A percentile compares a stretch with the other conserved stretches of the same genome.
phyloP scores from a whole-genome alignment of 805 yeast genomes.

The Saccharomycopsis javanensis region DNA sequence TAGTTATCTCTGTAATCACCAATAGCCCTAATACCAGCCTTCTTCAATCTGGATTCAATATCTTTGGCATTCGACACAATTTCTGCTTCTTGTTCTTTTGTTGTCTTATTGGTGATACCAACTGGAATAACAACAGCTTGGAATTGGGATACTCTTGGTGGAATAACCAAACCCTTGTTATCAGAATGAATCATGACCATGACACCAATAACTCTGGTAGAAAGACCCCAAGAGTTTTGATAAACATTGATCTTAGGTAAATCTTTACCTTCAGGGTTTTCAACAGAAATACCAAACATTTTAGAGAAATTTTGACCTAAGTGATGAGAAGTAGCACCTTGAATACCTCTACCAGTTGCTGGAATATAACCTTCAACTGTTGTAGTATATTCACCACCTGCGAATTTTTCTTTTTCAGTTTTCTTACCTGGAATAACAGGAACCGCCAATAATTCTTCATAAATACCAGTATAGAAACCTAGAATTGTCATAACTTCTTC shows the following conservation, averaged over 20 bases:
- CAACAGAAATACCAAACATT: conserved; percentile 94
- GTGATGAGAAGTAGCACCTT: conserved; percentile 98
- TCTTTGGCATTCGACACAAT: conserved; percentile 62
- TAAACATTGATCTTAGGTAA: conserved; percentile 80
- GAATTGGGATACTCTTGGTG: conserved; percentile 90
- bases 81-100: conserved; percentile 61
- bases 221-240: conserved; percentile 99
- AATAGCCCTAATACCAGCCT: conserved; percentile 60
- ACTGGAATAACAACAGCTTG: conserved; percentile 93
- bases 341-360: conserved; percentile 98
- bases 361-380: conserved; percentile 96
- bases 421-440: conserved; percentile 93
- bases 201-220: conserved; percentile 97
- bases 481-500: conserved; percentile 79
- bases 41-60: conserved; percentile 52
- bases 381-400: conserved; percentile 94
- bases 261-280: conserved; percentile 86
- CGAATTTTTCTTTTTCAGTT: conserved; percentile 96
- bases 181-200: conserved; percentile 99
- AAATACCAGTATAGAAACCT: conserved; percentile 75
- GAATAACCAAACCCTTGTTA: conserved; percentile 94
- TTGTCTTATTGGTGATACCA: conserved; percentile 82
- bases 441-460: conserved; percentile 89
- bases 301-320: conserved; percentile 97
- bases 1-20: conserved; percentile 91